Evolutionary conservation across 495 filamentous ascomycete species (phyloP).

Genomic region (Astrothelium subdiscretum): DNA sequence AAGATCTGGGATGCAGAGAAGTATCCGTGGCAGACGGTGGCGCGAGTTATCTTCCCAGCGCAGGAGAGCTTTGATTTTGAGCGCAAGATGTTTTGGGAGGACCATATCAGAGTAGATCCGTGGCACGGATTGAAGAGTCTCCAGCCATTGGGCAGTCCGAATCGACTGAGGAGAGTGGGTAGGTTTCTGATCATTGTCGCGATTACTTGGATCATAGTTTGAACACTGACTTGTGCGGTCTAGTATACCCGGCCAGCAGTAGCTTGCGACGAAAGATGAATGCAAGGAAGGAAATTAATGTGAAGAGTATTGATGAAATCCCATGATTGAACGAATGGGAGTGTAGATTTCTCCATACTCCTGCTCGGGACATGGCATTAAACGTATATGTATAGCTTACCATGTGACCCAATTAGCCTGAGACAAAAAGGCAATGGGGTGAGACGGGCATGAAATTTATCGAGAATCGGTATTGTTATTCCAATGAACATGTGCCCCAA

Average conservation of each 20-base stretch:
- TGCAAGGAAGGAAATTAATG: slow-evolving; percentile 20
- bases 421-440: too few relatives aligned
- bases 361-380: not conserved
- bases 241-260: slow-evolving; percentile 29
- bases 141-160: slow-evolving; percentile 34
- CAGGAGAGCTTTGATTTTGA: slow-evolving; percentile 36
- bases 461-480: too few relatives aligned
- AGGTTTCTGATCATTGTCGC: not conserved
- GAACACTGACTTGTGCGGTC: not conserved
- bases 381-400: not conserved
- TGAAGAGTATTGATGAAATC: slow-evolving; percentile 24
- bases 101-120: slow-evolving; percentile 35
- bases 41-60: slow-evolving; percentile 32
- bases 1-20: slow-evolving; percentile 38
- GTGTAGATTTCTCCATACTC: not conserved
- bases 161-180: slow-evolving; percentile 33
- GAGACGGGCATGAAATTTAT: too few relatives aligned
- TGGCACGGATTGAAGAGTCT: slow-evolving; percentile 35
- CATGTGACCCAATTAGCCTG: too few relatives aligned
- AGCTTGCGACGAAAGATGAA: slow-evolving; percentile 27
- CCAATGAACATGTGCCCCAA: too few relatives aligned
- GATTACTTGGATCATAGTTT: not conserved
- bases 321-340: slow-evolving; percentile 2
- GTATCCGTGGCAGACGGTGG: slow-evolving; percentile 39
- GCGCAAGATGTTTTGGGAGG: slow-evolving; percentile 36